phyloP scores from a whole-genome alignment of 192 early-diverging fungal species.

The Umbelopsis isabellina region DNA sequence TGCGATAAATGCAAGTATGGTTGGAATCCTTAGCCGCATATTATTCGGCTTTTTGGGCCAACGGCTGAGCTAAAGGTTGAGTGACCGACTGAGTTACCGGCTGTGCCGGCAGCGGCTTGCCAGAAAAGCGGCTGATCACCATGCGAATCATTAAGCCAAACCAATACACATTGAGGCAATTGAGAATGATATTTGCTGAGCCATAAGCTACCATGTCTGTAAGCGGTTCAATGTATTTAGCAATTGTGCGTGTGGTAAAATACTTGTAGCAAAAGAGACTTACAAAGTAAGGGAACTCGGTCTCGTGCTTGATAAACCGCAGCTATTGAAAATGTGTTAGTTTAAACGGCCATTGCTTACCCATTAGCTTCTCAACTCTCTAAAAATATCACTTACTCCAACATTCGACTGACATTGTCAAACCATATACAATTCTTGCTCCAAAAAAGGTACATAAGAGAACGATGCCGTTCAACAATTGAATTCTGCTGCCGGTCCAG shows the following conservation, averaged over 20 bases:
- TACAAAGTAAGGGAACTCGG: constrained; percentile 31
- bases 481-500: constrained; percentile 75
- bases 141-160: constrained; percentile 59
- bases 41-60: too few species aligned
- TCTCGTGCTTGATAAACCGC: constrained; percentile 34
- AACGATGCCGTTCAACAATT: constrained; percentile 83
- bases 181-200: constrained; percentile 60
- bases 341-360: background rate
- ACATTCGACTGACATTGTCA: constrained; percentile 70
- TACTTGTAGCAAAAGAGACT: background rate
- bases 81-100: too few species aligned
- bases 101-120: background rate
- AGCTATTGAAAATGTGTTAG: background rate
- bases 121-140: constrained; percentile 44
- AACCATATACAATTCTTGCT: constrained; percentile 77
- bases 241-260: background rate
- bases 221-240: background rate
- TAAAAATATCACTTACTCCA: constrained; percentile 47
- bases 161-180: constrained; percentile 68
- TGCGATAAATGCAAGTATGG: too few species aligned
- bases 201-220: constrained; percentile 53
- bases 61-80: too few species aligned
- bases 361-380: background rate
- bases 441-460: constrained; percentile 76
- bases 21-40: too few species aligned